Percentiles rank a stretch among this genome's conserved stretches.
phyloP scores from a whole-genome alignment of 176 grass and related monocot genomes.

The Musa acuminata region DNA sequence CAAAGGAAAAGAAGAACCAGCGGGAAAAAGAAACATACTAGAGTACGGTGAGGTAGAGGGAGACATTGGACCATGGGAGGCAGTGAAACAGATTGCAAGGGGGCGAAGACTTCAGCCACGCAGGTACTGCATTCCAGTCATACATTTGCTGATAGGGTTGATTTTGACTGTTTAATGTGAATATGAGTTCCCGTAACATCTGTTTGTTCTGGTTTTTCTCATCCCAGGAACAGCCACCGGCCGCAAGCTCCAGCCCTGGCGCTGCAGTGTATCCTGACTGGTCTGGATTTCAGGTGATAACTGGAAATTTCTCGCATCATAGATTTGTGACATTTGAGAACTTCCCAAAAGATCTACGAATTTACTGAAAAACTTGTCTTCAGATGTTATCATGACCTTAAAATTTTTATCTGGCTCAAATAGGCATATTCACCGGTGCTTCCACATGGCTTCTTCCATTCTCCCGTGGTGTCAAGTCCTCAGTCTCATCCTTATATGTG shows the following conservation, averaged over 20 bases:
- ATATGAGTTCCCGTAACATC: no score
- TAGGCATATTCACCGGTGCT: slow-evolving; percentile 86
- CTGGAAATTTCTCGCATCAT: neutral
- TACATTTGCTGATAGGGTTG: neutral
- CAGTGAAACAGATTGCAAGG: slow-evolving; percentile 43
- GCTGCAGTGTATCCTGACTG: slow-evolving; percentile 67
- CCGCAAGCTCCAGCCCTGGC: slow-evolving; percentile 38
- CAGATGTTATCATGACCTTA: neutral
- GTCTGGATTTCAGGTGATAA: slow-evolving; percentile 69
- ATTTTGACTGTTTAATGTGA: neutral
- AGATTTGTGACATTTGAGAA: neutral
- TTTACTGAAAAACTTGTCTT: no score
- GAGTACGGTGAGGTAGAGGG: neutral
- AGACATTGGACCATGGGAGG: slow-evolving; percentile 24
- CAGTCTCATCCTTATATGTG: slow-evolving; percentile 97
- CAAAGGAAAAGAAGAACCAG: no score
- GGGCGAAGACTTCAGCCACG: slow-evolving; percentile 31
- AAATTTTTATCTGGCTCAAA: slow-evolving; percentile 12
- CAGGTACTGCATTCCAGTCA: slow-evolving; percentile 18
- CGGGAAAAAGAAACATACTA: neutral
- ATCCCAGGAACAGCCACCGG: slow-evolving; percentile 59
- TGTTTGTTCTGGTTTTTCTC: slow-evolving; percentile 8
- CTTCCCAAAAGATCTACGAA: neutral
- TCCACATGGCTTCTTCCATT: slow-evolving; percentile 83
- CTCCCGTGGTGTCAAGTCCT: slow-evolving; percentile 62